These are phyloP conservation scores for Pyricularia pennisetigena DNA, from an alignment of 2,329 filamentous ascomycete genomes.

Conservation along the genomic window DNA sequence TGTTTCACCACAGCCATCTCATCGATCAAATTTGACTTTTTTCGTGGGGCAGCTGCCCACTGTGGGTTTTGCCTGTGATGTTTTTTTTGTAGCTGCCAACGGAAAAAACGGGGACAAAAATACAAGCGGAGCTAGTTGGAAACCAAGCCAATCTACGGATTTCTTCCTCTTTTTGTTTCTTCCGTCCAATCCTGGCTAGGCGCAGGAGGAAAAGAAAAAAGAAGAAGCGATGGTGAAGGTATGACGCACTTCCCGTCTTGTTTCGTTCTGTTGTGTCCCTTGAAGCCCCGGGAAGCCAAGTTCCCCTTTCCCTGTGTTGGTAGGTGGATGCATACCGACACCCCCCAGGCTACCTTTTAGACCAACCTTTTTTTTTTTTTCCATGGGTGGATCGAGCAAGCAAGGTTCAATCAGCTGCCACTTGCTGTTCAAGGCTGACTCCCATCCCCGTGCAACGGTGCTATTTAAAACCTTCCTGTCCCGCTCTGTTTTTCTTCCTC, in stretches of 20 bases:
- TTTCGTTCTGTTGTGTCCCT: not conserved
- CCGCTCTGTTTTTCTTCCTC: not conserved
- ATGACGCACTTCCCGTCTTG: constrained; percentile 4
- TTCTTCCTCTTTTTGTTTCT: not conserved
- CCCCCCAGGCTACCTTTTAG: not conserved
- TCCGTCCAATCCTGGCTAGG: not conserved
- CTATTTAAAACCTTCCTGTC: constrained; percentile 4
- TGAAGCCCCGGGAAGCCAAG: not conserved
- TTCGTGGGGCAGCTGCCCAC: not conserved
- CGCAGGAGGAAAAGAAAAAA: not conserved
- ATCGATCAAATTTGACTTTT: not conserved
- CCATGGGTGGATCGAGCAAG: not conserved
- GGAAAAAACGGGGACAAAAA: not conserved
- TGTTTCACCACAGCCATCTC: not conserved
- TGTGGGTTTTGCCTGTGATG: not conserved
- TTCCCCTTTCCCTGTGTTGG: not conserved
- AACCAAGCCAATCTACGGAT: not conserved
- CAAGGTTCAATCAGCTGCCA: not conserved
- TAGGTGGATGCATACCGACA: not conserved
- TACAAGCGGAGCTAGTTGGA: not conserved
- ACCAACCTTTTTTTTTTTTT: constrained; percentile 1
- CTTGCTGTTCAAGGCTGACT: not conserved
- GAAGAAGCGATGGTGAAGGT: not conserved
- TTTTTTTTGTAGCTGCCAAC: not conserved
- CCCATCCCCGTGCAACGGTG: not conserved